phyloP scores from a whole-genome alignment of 805 yeast genomes.

The Zygoascus bituminiphila region DNA sequence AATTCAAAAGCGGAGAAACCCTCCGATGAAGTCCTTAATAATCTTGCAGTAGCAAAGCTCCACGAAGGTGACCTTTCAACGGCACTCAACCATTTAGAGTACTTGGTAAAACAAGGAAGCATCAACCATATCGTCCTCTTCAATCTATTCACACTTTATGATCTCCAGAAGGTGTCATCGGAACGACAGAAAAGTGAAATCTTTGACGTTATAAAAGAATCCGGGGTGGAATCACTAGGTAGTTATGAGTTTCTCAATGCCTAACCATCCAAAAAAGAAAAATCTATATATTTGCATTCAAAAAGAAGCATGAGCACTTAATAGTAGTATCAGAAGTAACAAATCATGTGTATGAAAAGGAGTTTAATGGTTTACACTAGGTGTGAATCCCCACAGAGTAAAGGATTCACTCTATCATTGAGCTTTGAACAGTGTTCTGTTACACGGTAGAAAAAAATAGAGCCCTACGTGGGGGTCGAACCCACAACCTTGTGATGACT shows the following conservation, averaged over 20 bases:
- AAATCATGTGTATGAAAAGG: too few relatives aligned
- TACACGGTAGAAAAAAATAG: slow-evolving; percentile 8
- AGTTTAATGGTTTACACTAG: too few relatives aligned
- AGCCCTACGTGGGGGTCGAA: slow-evolving; percentile 27
- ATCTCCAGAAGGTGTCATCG: slow-evolving; percentile 15
- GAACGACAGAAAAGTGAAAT: slow-evolving; percentile 3
- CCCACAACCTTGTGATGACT: slow-evolving; percentile 27
- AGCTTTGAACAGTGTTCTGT: too few relatives aligned
- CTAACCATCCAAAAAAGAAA: not conserved
- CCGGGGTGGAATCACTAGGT: slow-evolving; percentile 13
- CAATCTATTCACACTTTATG: slow-evolving; percentile 24
- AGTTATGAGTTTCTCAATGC: slow-evolving; percentile 10
- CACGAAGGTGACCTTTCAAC: slow-evolving; percentile 22
- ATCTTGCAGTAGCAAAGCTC: slow-evolving; percentile 18
- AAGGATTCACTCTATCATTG: too few relatives aligned
- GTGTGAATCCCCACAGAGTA: too few relatives aligned
- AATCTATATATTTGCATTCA: not conserved
- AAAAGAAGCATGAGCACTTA: too few relatives aligned
- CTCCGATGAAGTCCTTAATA: slow-evolving; percentile 2
- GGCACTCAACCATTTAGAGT: slow-evolving; percentile 18
- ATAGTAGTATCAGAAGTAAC: too few relatives aligned
- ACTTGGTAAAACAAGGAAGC: slow-evolving; percentile 6
- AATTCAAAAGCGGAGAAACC: not conserved
- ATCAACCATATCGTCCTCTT: slow-evolving; percentile 12
- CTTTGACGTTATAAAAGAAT: slow-evolving; percentile 3